These are phyloP conservation scores for Pseudognaphalium luteoalbum DNA, from an alignment of 129 eudicot genomes.

Conservation along the genomic window DNA sequence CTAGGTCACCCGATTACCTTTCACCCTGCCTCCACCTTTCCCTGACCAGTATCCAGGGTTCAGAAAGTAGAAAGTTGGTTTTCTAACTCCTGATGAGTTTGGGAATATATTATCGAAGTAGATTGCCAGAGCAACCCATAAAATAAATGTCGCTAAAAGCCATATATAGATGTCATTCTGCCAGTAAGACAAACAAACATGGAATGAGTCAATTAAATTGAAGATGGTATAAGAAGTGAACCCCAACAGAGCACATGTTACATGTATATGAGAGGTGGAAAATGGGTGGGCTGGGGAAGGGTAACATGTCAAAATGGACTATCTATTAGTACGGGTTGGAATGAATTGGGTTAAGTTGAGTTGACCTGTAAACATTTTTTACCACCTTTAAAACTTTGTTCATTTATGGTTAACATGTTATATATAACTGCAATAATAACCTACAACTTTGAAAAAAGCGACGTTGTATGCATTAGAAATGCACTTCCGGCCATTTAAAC, in stretches of 20 bases:
- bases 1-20: slow-evolving; percentile 48
- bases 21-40: slow-evolving; percentile 59
- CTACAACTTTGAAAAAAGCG: neutral
- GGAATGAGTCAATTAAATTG: slow-evolving; percentile 13
- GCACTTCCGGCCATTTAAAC: neutral
- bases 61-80: slow-evolving; percentile 73
- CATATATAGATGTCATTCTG: slow-evolving; percentile 77
- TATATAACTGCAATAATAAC: too few species aligned
- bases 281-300: neutral
- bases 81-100: slow-evolving; percentile 72
- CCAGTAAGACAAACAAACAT: slow-evolving; percentile 30
- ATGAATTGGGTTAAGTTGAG: too few species aligned
- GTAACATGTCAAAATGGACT: neutral
- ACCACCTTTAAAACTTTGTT: too few species aligned
- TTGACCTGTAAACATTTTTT: too few species aligned
- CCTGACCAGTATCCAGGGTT: slow-evolving; percentile 97
- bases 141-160: slow-evolving; percentile 58
- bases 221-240: slow-evolving; percentile 1
- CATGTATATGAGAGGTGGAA: neutral
- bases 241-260: neutral
- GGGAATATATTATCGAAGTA: slow-evolving; percentile 88
- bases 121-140: slow-evolving; percentile 81
- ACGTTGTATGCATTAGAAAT: neutral
- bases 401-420: too few species aligned
- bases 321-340: neutral